Evolutionary conservation across 2,329 filamentous ascomycete species (phyloP), one percentile per base, ranked within the genome.

Genomic region (Botrytis elliptica): DNA sequence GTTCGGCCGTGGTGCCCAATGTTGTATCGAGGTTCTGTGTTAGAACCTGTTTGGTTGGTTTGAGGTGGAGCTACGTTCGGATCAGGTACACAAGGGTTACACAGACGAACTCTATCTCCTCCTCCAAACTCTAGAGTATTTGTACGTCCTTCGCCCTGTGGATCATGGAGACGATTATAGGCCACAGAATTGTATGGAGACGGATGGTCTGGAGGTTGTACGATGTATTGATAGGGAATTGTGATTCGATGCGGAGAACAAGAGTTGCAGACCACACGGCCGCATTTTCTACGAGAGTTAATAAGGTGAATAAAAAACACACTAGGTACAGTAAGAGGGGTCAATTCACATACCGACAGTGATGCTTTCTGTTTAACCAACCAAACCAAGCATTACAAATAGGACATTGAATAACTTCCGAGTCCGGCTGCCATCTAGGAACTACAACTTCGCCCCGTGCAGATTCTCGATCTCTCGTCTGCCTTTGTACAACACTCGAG

Each of bases 211-310:
- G 92, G 92, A 4, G 93, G 92, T 66, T 92, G 91, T 40, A 98
- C 94, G 77, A 98, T 97, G 81, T 93, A 98, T 80, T 96, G 93
- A 77, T 95, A 89, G 1, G 95, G 95, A 76, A 98, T 98, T 5
- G 93, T 97, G 80, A 98, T 98, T 75, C 94, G 90, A 82, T 98
- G 95, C 5, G 95, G 95, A 4, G 95, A 98, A 84, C 95, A 98
- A 33, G 90, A 87, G 74, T 91, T 90, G 83, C 95, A 98, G 38
- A 98, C 95, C 14, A 98, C 95, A 75, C 94, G 87, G 64, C 95
- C 95, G 81, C 95, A 98, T 88, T 97, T 98, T 77, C 91, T 92
- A 75, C 42, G 8, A 60, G 10, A 46, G 67, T 77, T 42, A 77
- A 55, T 42, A 60, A 36, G 16, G 38, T 33, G 40, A 33, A 44